Evolutionary conservation across 805 yeast species (phyloP).

Genomic region (Myxozyma neglecta): DNA sequence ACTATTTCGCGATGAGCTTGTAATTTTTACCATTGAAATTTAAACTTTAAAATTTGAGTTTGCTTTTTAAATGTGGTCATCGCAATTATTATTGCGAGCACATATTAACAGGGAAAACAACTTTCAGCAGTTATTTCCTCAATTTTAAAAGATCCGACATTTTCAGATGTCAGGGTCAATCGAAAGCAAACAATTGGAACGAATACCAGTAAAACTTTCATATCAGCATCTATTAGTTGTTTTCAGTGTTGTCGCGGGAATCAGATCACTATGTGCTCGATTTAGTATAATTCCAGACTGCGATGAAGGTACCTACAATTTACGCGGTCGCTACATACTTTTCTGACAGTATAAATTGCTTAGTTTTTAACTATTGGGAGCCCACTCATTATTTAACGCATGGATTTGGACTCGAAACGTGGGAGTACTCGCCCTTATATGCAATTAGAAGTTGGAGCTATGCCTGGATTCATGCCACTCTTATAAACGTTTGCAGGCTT

Average conservation of each 20-base stretch:
- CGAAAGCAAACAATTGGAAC: background rate
- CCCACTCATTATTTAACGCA: slow-evolving; percentile 77
- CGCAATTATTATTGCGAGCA: background rate
- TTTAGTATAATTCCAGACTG: slow-evolving; percentile 81
- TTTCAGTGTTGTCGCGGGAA: slow-evolving; percentile 31
- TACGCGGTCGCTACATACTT: slow-evolving; percentile 10
- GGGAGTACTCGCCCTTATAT: slow-evolving; percentile 92
- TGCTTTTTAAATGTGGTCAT: background rate
- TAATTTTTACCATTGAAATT: background rate
- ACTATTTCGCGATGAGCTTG: too few relatives aligned
- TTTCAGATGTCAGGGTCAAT: background rate
- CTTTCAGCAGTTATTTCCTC: background rate
- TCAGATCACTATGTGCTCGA: slow-evolving; percentile 46
- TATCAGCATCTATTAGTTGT: background rate
- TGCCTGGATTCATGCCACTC: slow-evolving; percentile 49
- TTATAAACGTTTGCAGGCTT: slow-evolving; percentile 30
- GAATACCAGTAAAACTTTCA: background rate
- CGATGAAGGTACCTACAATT: slow-evolving; percentile 70
- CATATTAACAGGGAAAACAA: too few relatives aligned
- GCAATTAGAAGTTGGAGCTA: slow-evolving; percentile 87
- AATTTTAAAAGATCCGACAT: background rate
- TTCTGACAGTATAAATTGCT: background rate
- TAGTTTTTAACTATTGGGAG: slow-evolving; percentile 86
- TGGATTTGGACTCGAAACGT: slow-evolving; percentile 88
- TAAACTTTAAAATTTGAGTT: background rate